Evolutionary conservation across 2,329 filamentous ascomycete species (phyloP).

Genomic region (Fusarium euwallaceae): DNA sequence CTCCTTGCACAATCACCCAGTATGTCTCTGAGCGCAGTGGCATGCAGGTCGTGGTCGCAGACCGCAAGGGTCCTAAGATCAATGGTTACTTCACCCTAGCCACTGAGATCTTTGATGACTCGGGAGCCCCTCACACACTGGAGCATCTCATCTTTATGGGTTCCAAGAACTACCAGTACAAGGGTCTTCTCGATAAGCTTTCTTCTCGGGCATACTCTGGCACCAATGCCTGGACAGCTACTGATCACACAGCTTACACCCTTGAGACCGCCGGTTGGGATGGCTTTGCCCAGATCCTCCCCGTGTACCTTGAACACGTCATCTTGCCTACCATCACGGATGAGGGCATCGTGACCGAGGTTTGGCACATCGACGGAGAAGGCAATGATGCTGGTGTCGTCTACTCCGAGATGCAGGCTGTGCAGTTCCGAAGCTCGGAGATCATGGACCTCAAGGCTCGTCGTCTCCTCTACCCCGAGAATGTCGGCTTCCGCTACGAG

Average conservation of each 20-base stretch:
- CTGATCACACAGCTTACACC: conserved; percentile 96
- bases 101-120: conserved; percentile 98
- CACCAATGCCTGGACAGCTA: conserved; percentile 98
- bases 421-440: conserved; percentile 86
- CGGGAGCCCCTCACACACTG: conserved; percentile 89
- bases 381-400: conserved; percentile 97
- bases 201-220: conserved; percentile 92
- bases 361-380: conserved; percentile 93
- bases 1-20: conserved; percentile 87
- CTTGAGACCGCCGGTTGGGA: conserved; percentile 97
- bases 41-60: conserved; percentile 93
- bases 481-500: conserved; percentile 94
- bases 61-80: conserved; percentile 94
- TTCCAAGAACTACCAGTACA: conserved; percentile 93
- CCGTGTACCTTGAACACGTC: conserved; percentile 95
- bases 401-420: conserved; percentile 98
- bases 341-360: conserved; percentile 92
- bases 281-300: conserved; percentile 93
- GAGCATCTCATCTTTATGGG: conserved; percentile 90
- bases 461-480: conserved; percentile 86
- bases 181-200: conserved; percentile 93
- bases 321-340: conserved; percentile 93
- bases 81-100: conserved; percentile 95
- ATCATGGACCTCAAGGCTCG: conserved; percentile 89
- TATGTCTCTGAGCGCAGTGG: conserved; percentile 97